Conservation (phyloP, 192 early-diverging fungal species). For the Helicostylum pulchrum region DNA sequence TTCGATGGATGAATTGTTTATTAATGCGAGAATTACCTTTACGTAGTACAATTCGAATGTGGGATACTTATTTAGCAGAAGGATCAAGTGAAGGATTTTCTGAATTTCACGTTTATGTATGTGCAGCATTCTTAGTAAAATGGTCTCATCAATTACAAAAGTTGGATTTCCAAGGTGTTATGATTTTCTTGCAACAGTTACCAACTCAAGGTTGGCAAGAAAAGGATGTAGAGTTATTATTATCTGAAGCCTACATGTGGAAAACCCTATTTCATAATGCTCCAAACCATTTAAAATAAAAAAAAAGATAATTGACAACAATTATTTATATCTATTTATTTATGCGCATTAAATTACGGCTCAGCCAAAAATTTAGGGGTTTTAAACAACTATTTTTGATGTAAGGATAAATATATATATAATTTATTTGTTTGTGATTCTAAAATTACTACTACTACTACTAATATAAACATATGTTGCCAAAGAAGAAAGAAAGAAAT, state of each 20-base stretch:
- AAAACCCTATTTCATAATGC: constrained; percentile 93
- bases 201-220: constrained; percentile 85
- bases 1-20: constrained; percentile 99
- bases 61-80: constrained; percentile 96
- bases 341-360: no score
- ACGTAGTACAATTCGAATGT: constrained; percentile 90
- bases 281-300: constrained; percentile 71
- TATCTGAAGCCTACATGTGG: constrained; percentile 97
- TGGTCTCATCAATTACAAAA: constrained; percentile 83
- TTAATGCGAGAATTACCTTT: constrained; percentile 94
- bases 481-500: neutral
- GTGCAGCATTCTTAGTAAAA: constrained; percentile 95
- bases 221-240: constrained; percentile 89
- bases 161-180: constrained; percentile 92
- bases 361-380: no score
- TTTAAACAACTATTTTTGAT: no score
- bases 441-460: no score
- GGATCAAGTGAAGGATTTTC: constrained; percentile 84
- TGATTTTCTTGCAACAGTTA: constrained; percentile 89
- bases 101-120: constrained; percentile 97
- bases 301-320: no score
- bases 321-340: no score
- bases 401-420: no score
- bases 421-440: no score
- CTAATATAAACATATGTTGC: neutral